Conservation (phyloP, 805 yeast species). For the Zygosaccharomyces rouxii region DNA sequence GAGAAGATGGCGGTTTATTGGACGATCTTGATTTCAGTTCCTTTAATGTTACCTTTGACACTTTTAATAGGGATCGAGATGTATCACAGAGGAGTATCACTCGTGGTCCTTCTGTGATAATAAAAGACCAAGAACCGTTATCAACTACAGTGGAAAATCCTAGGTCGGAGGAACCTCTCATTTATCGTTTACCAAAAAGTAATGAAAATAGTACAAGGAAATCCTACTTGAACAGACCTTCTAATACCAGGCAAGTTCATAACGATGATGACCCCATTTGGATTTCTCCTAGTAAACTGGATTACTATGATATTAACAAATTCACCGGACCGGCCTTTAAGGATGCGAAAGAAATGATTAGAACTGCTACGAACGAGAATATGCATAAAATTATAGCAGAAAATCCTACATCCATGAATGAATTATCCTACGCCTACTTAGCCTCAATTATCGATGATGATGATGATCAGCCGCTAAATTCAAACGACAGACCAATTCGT, state of each 20-base stretch:
- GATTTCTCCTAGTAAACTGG: conserved; percentile 34
- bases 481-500: conserved; percentile 21
- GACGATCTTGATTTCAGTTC: conserved; percentile 34
- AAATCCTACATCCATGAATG: conserved; percentile 8
- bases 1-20: conserved; percentile 10
- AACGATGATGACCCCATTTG: conserved; percentile 32
- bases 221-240: background rate
- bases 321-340: conserved; percentile 2
- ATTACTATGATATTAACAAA: conserved; percentile 20
- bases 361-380: background rate
- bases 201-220: background rate
- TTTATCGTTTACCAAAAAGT: conserved; percentile 14
- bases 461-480: conserved; percentile 10
- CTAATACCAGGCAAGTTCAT: background rate
- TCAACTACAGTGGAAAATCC: background rate
- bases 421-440: conserved; percentile 41
- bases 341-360: background rate
- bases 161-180: conserved; percentile 10
- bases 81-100: conserved; percentile 4
- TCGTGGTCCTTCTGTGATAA: background rate
- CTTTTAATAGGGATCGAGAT: conserved; percentile 10
- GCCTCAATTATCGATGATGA: conserved; percentile 32
- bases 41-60: conserved; percentile 31
- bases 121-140: background rate
- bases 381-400: background rate